These are phyloP conservation scores for Cyphellophora europaea DNA, from an alignment of 2,329 filamentous ascomycete species.

Conservation along the genomic window DNA sequence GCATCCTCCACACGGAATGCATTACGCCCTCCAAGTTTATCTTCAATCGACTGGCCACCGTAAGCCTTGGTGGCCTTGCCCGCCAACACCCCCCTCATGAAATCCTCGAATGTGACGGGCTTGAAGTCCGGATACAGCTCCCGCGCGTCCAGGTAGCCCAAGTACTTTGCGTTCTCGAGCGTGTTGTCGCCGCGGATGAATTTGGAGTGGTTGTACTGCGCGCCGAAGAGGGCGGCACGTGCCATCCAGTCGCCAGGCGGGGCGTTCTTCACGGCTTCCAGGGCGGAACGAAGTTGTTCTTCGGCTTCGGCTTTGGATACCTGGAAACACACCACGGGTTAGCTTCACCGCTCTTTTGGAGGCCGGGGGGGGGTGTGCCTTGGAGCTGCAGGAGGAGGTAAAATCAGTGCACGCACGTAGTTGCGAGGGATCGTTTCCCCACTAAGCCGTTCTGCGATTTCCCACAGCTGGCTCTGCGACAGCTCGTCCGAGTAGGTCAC, in stretches of 20 bases:
- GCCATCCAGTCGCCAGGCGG: slow-evolving; percentile 2
- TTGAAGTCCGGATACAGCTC: slow-evolving; percentile 46
- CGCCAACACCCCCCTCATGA: slow-evolving; percentile 30
- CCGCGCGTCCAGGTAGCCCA: slow-evolving; percentile 44
- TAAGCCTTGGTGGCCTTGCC: slow-evolving; percentile 31
- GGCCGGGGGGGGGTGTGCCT: too few species aligned
- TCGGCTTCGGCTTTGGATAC: too few species aligned
- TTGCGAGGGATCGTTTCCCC: slow-evolving; percentile 32
- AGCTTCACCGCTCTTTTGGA: too few species aligned
- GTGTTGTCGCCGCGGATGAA: slow-evolving; percentile 45
- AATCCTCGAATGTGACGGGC: slow-evolving; percentile 29
- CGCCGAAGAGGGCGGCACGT: slow-evolving; percentile 19
- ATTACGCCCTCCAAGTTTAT: too few species aligned
- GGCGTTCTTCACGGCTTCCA: not conserved
- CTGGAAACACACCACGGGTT: too few species aligned
- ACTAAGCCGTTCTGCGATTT: slow-evolving; percentile 36
- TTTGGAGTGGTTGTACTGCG: slow-evolving; percentile 38
- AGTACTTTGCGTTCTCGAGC: slow-evolving; percentile 42
- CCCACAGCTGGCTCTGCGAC: slow-evolving; percentile 38
- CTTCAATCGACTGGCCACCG: too few species aligned
- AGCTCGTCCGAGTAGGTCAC: slow-evolving; percentile 39
- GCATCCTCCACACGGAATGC: too few species aligned
- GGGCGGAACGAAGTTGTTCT: too few species aligned
- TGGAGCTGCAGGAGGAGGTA: too few species aligned
- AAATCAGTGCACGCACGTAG: too few species aligned